A percentile compares a stretch with the other conserved stretches of the same genome.
phyloP scores from a whole-genome alignment of 78 protist species.

The Protostelium mycophagum region DNA sequence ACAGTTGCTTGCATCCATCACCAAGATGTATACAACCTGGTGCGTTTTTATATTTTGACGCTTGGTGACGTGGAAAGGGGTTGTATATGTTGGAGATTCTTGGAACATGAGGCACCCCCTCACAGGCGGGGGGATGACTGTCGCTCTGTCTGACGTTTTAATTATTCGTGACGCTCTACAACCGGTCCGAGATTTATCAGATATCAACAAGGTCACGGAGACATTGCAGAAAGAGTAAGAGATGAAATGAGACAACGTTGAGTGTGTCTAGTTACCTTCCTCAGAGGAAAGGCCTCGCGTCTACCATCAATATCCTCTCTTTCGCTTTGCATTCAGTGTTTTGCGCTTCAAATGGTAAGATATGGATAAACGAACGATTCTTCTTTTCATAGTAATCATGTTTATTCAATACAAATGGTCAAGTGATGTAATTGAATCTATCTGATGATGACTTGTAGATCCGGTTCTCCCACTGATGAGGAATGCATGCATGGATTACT shows the following conservation, averaged over 20 bases:
- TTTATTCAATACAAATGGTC: not conserved
- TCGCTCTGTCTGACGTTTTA: constrained; percentile 49
- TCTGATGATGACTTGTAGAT: too few species aligned
- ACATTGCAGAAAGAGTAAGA: not conserved
- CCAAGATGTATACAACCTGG: constrained; percentile 2
- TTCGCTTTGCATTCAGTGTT: constrained; percentile 49
- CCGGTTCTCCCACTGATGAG: too few species aligned
- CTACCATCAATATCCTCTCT: constrained; percentile 45
- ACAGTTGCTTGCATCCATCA: constrained; percentile 52
- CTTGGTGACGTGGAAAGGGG: too few species aligned
- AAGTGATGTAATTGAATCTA: too few species aligned
- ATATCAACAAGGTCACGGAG: not conserved
- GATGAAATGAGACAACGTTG: not conserved
- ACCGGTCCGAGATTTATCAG: not conserved
- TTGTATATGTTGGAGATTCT: constrained; percentile 58
- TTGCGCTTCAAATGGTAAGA: constrained; percentile 19
- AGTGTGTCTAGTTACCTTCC: too few species aligned
- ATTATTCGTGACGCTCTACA: not conserved
- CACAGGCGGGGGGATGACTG: constrained; percentile 81
- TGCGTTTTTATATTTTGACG: too few species aligned
- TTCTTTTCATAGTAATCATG: not conserved
- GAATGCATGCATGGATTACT: constrained; percentile 66
- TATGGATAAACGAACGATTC: not conserved
- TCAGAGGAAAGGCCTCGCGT: constrained; percentile 34
- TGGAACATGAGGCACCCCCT: constrained; percentile 81